Percentiles rank a stretch among this genome's conserved stretches.
phyloP scores from a whole-genome alignment of 1,139 yeast species.

The Candida frijolesensis region DNA sequence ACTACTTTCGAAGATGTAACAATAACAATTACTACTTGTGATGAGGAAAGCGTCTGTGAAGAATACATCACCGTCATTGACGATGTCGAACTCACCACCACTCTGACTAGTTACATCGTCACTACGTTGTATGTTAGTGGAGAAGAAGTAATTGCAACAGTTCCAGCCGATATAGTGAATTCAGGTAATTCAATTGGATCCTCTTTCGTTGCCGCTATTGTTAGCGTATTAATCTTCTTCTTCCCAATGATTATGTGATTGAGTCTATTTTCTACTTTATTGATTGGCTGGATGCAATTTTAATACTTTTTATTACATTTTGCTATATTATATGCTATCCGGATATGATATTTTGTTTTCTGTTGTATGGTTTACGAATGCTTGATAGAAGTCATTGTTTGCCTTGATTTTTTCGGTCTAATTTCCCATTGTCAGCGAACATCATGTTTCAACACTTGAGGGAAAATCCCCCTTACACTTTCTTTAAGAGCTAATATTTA shows the following conservation, averaged over 20 bases:
- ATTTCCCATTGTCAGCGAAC: no score
- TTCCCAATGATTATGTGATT: conserved; percentile 3
- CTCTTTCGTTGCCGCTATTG: neutral
- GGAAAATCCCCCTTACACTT: no score
- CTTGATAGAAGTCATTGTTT: no score
- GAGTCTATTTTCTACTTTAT: neutral
- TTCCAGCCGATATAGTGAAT: neutral
- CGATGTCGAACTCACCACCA: conserved; percentile 13
- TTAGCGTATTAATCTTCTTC: neutral
- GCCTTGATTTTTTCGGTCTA: no score
- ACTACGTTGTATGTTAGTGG: conserved; percentile 4
- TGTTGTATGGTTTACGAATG: no score
- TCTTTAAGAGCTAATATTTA: no score
- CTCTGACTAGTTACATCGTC: conserved; percentile 12
- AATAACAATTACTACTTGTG: conserved; percentile 12
- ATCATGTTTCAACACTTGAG: no score
- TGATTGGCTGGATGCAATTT: no score
- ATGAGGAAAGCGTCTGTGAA: conserved; percentile 9
- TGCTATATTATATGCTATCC: neutral
- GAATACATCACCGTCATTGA: conserved; percentile 8
- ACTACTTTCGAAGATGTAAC: conserved; percentile 12
- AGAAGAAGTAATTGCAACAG: neutral
- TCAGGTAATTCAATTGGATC: neutral
- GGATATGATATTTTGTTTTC: neutral
- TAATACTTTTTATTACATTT: neutral